These are phyloP conservation scores for Trypanosoma grayi DNA, from an alignment of 208 protist species.

Conservation along the genomic window DNA sequence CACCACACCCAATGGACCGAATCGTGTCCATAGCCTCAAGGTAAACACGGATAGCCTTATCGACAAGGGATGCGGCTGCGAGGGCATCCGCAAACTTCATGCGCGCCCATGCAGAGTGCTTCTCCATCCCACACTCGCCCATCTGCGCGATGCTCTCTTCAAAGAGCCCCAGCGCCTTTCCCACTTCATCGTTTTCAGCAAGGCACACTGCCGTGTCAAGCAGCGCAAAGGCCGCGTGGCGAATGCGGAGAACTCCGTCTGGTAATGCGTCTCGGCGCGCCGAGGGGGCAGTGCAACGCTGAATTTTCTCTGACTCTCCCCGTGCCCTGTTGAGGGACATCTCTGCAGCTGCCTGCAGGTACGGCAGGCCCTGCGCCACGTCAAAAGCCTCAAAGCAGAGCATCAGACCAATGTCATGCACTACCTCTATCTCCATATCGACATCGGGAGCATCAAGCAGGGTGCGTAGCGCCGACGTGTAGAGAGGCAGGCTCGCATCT, in stretches of 20 bases:
- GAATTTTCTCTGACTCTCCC: slow-evolving; percentile 10
- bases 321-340: slow-evolving; percentile 64
- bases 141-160: slow-evolving; percentile 56
- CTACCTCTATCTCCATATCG: slow-evolving; percentile 44
- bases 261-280: slow-evolving; percentile 8
- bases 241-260: slow-evolving; percentile 22
- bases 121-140: slow-evolving; percentile 34
- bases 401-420: slow-evolving; percentile 73
- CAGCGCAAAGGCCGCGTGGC: slow-evolving; percentile 46
- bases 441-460: slow-evolving; percentile 41
- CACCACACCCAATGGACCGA: slow-evolving; percentile 3
- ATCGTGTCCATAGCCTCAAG: slow-evolving; percentile 43
- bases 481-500: slow-evolving; percentile 47
- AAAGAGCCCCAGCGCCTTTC: slow-evolving; percentile 53
- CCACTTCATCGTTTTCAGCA: slow-evolving; percentile 40
- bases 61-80: slow-evolving; percentile 39
- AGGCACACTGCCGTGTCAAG: slow-evolving; percentile 60
- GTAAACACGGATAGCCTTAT: slow-evolving; percentile 63
- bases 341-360: slow-evolving; percentile 58
- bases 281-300: background rate
- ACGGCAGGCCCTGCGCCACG: slow-evolving; percentile 40
- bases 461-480: slow-evolving; percentile 57
- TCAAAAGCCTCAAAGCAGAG: slow-evolving; percentile 44
- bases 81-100: slow-evolving; percentile 70
- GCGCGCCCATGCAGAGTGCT: slow-evolving; percentile 48